A percentile compares a stretch with the other conserved stretches of the same genome.
phyloP scores from a whole-genome alignment of 257 asterid species.

The Jaltomata sinuosa region DNA sequence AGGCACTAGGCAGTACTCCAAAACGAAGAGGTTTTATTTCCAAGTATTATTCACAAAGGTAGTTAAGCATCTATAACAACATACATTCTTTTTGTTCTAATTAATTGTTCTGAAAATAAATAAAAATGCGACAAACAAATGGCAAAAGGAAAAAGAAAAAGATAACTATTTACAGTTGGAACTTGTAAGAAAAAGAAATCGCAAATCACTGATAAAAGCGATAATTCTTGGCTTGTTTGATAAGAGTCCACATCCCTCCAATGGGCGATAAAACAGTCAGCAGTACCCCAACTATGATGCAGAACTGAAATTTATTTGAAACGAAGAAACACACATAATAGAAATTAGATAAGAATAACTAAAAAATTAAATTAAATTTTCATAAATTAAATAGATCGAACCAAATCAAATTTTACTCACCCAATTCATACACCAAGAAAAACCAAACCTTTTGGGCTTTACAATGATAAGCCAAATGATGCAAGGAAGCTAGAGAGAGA shows the following conservation, averaged over 20 bases:
- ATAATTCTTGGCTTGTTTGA: conserved; percentile 32
- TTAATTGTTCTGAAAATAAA: background rate
- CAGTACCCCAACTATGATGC: conserved; percentile 34
- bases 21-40: background rate
- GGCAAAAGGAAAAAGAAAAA: background rate
- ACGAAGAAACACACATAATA: background rate
- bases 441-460: conserved; percentile 20
- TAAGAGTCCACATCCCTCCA: conserved; percentile 59
- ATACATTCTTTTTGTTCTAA: background rate
- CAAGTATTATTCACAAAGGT: background rate
- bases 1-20: background rate
- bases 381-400: background rate
- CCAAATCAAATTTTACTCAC: background rate
- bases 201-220: conserved; percentile 36
- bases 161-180: background rate
- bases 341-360: background rate
- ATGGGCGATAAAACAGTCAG: conserved; percentile 50
- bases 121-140: background rate
- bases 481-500: conserved; percentile 20
- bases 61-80: background rate
- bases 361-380: background rate
- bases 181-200: background rate
- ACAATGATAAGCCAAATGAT: conserved; percentile 22
- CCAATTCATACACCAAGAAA: conserved; percentile 25
- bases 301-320: conserved; percentile 17